These are phyloP conservation scores for Wickerhamiella sorbophila DNA, from an alignment of 805 yeast genomes.

Conservation along the genomic window DNA sequence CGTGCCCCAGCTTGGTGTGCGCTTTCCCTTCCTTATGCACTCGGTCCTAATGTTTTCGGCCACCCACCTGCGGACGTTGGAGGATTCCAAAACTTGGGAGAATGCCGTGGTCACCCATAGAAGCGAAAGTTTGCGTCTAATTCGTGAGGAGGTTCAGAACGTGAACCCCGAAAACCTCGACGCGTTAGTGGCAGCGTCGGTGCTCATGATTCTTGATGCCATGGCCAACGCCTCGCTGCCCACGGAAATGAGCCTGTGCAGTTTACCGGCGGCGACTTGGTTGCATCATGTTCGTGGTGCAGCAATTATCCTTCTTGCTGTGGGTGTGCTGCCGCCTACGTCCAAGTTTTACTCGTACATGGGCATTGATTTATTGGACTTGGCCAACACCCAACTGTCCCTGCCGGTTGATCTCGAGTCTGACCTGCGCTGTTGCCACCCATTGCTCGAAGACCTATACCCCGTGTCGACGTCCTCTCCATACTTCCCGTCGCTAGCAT, in stretches of 20 bases:
- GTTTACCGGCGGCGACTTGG: conserved; percentile 91
- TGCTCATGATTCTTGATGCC: conserved; percentile 82
- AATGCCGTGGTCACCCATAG: conserved; percentile 59
- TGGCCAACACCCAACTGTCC: conserved; percentile 45
- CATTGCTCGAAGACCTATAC: conserved; percentile 67
- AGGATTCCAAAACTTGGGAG: conserved; percentile 35
- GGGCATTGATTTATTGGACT: conserved; percentile 78
- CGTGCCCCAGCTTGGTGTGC: conserved; percentile 77
- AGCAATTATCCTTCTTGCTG: conserved; percentile 87
- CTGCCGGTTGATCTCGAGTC: background rate
- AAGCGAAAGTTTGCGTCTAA: conserved; percentile 66
- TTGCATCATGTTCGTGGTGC: conserved; percentile 94
- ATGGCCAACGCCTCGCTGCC: conserved; percentile 76
- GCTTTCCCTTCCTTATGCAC: conserved; percentile 84
- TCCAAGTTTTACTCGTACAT: conserved; percentile 55
- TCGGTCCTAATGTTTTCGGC: conserved; percentile 83
- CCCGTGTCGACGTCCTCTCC: conserved; percentile 79
- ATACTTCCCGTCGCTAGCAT: conserved; percentile 73
- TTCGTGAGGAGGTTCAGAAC: conserved; percentile 75
- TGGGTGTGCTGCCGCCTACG: conserved; percentile 73
- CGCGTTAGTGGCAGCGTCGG: conserved; percentile 83
- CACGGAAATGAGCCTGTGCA: conserved; percentile 30
- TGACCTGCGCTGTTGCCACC: conserved; percentile 53
- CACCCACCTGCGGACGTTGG: conserved; percentile 68
- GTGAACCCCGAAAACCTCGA: conserved; percentile 70